Conservation (phyloP, 306 rosid species). For the Spatholobus suberectus region DNA sequence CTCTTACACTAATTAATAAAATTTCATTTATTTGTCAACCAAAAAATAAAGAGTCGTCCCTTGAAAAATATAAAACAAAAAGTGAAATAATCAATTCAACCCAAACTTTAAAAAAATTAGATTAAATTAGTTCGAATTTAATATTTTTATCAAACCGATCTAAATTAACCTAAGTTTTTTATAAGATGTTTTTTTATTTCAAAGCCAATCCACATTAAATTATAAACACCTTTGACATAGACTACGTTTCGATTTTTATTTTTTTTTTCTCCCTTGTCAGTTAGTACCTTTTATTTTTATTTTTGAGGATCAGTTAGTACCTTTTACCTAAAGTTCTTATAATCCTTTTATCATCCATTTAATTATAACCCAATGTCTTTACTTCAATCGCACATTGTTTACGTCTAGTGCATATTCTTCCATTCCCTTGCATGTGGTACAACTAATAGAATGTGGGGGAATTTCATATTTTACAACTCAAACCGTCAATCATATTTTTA, state of each 20-base stretch:
- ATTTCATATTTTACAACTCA: constrained; percentile 35
- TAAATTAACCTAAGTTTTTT: not conserved
- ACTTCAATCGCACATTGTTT: constrained; percentile 42
- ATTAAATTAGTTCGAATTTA: not conserved
- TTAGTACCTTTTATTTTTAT: not conserved
- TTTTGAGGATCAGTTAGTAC: not conserved
- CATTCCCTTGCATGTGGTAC: constrained; percentile 24
- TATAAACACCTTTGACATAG: not conserved
- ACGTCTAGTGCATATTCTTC: constrained; percentile 24
- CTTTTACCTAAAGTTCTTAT: constrained; percentile 1
- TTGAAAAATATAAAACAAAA: not conserved
- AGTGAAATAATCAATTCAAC: not conserved
- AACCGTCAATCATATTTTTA: not conserved
- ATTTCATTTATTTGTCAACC: not conserved
- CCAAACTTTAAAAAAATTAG: not conserved
- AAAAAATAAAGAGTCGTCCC: not conserved
- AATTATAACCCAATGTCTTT: constrained; percentile 35
- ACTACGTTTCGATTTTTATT: not conserved
- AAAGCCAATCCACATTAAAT: not conserved
- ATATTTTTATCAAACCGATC: not conserved
- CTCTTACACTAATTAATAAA: not conserved
- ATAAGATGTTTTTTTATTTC: not conserved
- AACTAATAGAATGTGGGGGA: constrained; percentile 18
- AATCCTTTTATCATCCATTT: not conserved
- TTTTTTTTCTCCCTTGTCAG: too few relatives aligned